phyloP scores from a whole-genome alignment of 768 basidiomycete species.

The Cubamyces sp. region DNA sequence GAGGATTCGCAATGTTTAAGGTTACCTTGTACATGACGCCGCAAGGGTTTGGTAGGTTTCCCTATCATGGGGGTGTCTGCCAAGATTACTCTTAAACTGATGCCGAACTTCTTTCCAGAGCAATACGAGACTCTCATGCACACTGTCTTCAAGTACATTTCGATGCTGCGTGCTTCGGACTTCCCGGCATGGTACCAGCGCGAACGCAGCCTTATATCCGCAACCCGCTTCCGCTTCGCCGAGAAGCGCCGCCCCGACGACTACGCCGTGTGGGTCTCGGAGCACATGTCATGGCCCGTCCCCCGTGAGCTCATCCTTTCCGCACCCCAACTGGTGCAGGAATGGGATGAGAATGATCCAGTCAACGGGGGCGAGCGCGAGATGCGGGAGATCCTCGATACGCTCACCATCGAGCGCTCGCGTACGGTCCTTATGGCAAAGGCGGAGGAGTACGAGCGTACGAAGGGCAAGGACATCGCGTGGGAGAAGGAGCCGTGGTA shows the following conservation, averaged over 20 bases:
- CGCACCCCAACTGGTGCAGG: conserved; percentile 70
- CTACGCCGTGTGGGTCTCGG: conserved; percentile 78
- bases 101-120: conserved; percentile 48
- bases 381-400: conserved; percentile 64
- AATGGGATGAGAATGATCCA: conserved; percentile 61
- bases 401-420: conserved; percentile 59
- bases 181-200: conserved; percentile 72
- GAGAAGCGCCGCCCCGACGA: conserved; percentile 82
- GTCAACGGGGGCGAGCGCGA: conserved; percentile 41
- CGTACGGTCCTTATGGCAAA: conserved; percentile 82
- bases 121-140: conserved; percentile 75
- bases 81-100: too few relatives aligned
- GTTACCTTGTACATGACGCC: conserved; percentile 79
- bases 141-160: conserved; percentile 78
- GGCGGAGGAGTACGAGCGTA: conserved; percentile 59
- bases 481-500: conserved; percentile 93
- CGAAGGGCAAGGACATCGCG: conserved; percentile 44
- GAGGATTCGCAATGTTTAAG: conserved; percentile 91
- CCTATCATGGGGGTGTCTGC: not conserved
- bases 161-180: conserved; percentile 63
- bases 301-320: conserved; percentile 77
- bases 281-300: conserved; percentile 78
- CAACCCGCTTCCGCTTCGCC: conserved; percentile 81
- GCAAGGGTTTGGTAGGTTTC: conserved; percentile 78
- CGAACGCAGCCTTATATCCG: conserved; percentile 72